A percentile compares a stretch with the other conserved stretches of the same genome.
Evolutionary conservation across 371 early-diverging fungal species (phyloP).

Genomic region (Funneliformis caledonium): DNA sequence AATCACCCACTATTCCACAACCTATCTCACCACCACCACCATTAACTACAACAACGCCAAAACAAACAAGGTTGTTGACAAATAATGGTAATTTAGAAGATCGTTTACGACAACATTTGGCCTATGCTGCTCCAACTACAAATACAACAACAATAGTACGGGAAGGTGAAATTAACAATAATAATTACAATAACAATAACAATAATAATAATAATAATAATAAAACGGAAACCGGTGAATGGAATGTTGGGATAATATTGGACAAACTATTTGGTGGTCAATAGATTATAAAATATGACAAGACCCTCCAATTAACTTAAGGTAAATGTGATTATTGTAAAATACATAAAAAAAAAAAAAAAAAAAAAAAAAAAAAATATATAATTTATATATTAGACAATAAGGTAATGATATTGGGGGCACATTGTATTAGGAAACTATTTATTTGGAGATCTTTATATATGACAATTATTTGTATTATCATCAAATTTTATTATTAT

Average conservation of each 20-base stretch:
- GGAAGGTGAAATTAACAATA: not conserved
- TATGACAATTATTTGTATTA: not conserved
- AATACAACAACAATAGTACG: not conserved
- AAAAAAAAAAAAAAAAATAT: too few relatives aligned
- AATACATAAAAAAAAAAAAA: not conserved
- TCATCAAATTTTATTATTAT: too few relatives aligned
- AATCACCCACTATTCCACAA: not conserved
- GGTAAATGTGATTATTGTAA: not conserved
- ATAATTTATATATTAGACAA: too few relatives aligned
- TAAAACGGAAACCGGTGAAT: not conserved
- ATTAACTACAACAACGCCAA: not conserved
- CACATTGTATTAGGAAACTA: not conserved
- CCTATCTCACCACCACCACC: constrained; percentile 21
- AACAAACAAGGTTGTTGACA: constrained; percentile 10
- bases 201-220: not conserved
- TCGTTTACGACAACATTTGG: constrained; percentile 38
- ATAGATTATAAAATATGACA: not conserved
- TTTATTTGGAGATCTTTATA: not conserved
- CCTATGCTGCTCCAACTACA: not conserved
- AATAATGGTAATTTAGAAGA: constrained; percentile 24
- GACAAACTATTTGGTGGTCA: not conserved
- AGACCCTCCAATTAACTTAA: not conserved
- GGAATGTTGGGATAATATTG: not conserved
- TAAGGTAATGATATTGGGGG: too few relatives aligned
- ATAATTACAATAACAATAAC: not conserved